A percentile compares a stretch with the other conserved stretches of the same genome.
phyloP scores from a whole-genome alignment of 192 early-diverging fungal species.

The Coemansia asiatica region DNA sequence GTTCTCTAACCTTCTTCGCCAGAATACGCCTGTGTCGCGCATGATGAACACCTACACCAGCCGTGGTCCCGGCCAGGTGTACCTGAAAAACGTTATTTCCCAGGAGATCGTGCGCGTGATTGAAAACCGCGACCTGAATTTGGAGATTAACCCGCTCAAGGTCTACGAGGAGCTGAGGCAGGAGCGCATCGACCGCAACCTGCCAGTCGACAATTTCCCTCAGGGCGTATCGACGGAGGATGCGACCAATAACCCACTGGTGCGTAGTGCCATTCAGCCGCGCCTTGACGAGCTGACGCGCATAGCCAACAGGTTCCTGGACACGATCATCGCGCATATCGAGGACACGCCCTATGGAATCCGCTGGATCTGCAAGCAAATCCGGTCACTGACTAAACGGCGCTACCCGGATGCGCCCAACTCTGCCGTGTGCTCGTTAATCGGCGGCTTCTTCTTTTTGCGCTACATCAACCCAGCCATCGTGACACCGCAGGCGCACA shows the following conservation, averaged over 20 bases:
- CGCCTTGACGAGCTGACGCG: constrained; percentile 80
- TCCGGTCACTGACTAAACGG: constrained; percentile 86
- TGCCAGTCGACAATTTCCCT: constrained; percentile 58
- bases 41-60: constrained; percentile 98
- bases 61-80: constrained; percentile 89
- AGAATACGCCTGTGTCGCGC: constrained; percentile 95
- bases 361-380: constrained; percentile 98
- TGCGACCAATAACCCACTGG: constrained; percentile 78
- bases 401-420: constrained; percentile 91
- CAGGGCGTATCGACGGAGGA: constrained; percentile 78
- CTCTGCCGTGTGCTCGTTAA: constrained; percentile 86
- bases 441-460: constrained; percentile 96
- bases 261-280: constrained; percentile 81
- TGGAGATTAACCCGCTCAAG: constrained; percentile 95
- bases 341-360: constrained; percentile 93
- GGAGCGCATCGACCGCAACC: constrained; percentile 31
- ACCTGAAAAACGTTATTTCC: constrained; percentile 82
- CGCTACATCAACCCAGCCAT: constrained; percentile 98
- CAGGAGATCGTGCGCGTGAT: constrained; percentile 79
- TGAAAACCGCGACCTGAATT: constrained; percentile 76
- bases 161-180: constrained; percentile 58
- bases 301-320: constrained; percentile 81
- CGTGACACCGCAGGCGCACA: constrained; percentile 93
- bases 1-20: constrained; percentile 83
- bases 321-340: constrained; percentile 78